phyloP scores from a whole-genome alignment of 306 rosid genomes.

The Glycyrrhiza uralensis region DNA sequence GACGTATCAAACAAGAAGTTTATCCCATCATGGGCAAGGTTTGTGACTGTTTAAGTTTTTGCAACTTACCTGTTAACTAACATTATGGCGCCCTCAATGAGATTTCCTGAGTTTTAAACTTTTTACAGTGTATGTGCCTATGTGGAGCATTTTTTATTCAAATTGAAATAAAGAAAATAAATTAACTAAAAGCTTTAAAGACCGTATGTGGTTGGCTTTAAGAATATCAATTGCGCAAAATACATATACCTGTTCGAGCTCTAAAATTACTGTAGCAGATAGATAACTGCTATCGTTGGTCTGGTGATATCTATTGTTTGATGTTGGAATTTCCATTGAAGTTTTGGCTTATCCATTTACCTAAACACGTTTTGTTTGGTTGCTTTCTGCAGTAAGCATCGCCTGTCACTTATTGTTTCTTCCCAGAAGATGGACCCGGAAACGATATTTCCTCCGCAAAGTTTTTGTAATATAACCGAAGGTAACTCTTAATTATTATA shows the following conservation, averaged over 20 bases:
- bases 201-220: not conserved
- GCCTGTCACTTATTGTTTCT: slow-evolving; percentile 44
- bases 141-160: not conserved
- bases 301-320: not conserved
- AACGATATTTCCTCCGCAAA: slow-evolving; percentile 53
- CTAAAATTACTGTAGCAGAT: not conserved
- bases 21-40: slow-evolving; percentile 94
- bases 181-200: slow-evolving; percentile 7
- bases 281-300: not conserved
- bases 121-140: not conserved
- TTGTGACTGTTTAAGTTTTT: slow-evolving; percentile 18
- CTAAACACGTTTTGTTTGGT: slow-evolving; percentile 27
- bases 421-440: slow-evolving; percentile 59
- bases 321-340: not conserved
- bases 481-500: slow-evolving; percentile 41
- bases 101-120: not conserved
- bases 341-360: slow-evolving; percentile 7
- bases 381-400: slow-evolving; percentile 61
- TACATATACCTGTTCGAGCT: not conserved
- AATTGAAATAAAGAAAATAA: not conserved
- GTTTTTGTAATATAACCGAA: slow-evolving; percentile 61
- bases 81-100: not conserved
- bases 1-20: slow-evolving; percentile 48
- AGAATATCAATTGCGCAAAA: not conserved
- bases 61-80: not conserved